phyloP scores from a whole-genome alignment of 768 basidiomycete genomes.

The Phaeotremella skinneri region DNA sequence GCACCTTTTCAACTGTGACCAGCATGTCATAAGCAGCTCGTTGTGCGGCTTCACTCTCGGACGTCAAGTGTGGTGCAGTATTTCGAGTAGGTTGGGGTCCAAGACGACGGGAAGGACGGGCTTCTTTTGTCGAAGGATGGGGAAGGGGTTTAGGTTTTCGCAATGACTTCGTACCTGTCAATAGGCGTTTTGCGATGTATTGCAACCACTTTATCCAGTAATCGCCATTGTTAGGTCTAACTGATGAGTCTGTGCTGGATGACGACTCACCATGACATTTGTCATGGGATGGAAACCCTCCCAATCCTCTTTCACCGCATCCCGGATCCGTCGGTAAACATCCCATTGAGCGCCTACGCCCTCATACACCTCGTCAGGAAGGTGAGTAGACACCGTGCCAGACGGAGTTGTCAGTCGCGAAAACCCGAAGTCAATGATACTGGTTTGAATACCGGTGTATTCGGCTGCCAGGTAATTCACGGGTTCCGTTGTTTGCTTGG shows the following conservation, averaged over 20 bases:
- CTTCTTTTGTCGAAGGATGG: not conserved
- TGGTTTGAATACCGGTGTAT: conserved; percentile 65
- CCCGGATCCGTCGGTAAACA: conserved; percentile 83
- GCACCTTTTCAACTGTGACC: conserved; percentile 9
- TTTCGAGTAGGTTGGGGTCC: conserved; percentile 4
- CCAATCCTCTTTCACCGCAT: conserved; percentile 64
- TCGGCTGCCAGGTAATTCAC: conserved; percentile 39
- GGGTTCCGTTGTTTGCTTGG: not conserved
- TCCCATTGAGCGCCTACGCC: conserved; percentile 92
- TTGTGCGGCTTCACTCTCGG: conserved; percentile 9
- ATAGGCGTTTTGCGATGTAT: conserved; percentile 71
- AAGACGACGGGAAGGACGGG: not conserved
- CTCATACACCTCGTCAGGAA: conserved; percentile 87
- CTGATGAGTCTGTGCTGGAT: not conserved
- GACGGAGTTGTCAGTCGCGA: conserved; percentile 68
- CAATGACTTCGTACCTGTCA: conserved; percentile 52
- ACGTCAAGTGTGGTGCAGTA: conserved; percentile 4
- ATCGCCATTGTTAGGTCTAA: conserved; percentile 1
- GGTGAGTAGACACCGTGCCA: conserved; percentile 67
- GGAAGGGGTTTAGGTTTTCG: conserved; percentile 4
- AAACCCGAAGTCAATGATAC: conserved; percentile 91
- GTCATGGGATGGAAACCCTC: conserved; percentile 73
- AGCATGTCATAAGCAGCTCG: conserved; percentile 12
- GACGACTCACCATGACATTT: conserved; percentile 77
- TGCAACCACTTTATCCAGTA: conserved; percentile 75